Percentiles rank a stretch among this genome's conserved stretches.
phyloP scores from a whole-genome alignment of 192 early-diverging fungal genomes.

The Anaeromyces robustus region DNA sequence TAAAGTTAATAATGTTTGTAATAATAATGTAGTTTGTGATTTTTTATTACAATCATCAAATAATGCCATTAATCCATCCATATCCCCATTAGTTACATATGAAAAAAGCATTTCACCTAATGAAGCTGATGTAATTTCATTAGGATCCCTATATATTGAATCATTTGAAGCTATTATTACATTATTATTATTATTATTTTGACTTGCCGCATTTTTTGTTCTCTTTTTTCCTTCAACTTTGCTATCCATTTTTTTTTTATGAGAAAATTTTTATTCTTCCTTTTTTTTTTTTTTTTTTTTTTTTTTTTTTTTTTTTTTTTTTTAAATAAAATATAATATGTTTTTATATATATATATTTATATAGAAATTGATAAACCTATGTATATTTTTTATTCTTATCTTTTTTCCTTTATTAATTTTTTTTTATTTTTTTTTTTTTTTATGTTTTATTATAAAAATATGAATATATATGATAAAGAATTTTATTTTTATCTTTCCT shows the following conservation, averaged over 20 bases:
- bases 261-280: no score
- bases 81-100: neutral
- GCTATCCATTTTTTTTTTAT: neutral
- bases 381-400: no score
- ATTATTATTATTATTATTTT: neutral
- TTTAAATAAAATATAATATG: no score
- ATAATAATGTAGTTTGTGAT: neutral
- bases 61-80: neutral
- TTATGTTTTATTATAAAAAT: no score
- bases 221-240: neutral
- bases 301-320: no score
- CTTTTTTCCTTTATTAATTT: no score
- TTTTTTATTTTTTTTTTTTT: no score
- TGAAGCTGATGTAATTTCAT: neutral
- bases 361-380: no score
- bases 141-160: neutral
- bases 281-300: no score
- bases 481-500: no score
- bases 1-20: constrained; percentile 15
- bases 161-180: neutral
- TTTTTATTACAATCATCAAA: neutral
- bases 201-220: neutral
- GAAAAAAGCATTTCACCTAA: neutral
- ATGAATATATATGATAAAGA: no score
- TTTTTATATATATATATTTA: no score